Conservation (phyloP, 2,329 filamentous ascomycete genomes). For the Nectriaceae sp. region DNA sequence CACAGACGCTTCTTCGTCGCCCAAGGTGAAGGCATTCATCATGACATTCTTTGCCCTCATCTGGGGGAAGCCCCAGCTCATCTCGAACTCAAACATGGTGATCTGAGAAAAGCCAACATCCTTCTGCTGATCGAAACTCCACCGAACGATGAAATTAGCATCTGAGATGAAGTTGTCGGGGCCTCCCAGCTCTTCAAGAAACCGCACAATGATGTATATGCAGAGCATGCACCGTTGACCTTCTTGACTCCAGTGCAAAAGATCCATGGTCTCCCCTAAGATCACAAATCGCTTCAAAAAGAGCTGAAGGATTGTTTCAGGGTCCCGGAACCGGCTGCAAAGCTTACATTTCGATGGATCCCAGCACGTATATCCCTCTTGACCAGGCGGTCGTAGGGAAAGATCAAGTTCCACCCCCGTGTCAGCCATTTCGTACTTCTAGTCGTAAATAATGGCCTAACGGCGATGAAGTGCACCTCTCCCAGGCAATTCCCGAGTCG, state of each 20-base stretch:
- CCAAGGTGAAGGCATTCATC: conserved; percentile 1
- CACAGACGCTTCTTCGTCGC: background rate
- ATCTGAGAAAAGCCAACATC: background rate
- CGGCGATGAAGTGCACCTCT: no score
- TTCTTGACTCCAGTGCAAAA: conserved; percentile 5
- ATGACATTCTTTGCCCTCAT: background rate
- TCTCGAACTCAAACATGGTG: conserved; percentile 1
- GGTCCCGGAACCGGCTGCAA: conserved; percentile 2
- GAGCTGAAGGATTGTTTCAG: background rate
- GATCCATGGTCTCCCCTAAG: conserved; percentile 2
- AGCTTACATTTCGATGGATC: conserved; percentile 4
- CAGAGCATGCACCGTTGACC: conserved; percentile 4
- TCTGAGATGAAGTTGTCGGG: conserved; percentile 3
- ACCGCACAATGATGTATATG: conserved; percentile 1
- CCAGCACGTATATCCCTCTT: conserved; percentile 3
- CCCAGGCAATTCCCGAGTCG: no score
- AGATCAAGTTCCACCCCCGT: no score
- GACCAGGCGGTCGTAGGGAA: background rate
- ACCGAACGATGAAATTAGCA: conserved; percentile 2
- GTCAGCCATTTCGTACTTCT: no score
- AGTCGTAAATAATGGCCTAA: no score
- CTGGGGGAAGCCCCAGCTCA: conserved; percentile 5
- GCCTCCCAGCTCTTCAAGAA: conserved; percentile 2
- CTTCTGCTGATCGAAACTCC: background rate
- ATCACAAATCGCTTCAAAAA: background rate